Evolutionary conservation across 2,329 filamentous ascomycete species (phyloP), one percentile per base, ranked within the genome.

Genomic region (Phyllosticta citribraziliensis): DNA sequence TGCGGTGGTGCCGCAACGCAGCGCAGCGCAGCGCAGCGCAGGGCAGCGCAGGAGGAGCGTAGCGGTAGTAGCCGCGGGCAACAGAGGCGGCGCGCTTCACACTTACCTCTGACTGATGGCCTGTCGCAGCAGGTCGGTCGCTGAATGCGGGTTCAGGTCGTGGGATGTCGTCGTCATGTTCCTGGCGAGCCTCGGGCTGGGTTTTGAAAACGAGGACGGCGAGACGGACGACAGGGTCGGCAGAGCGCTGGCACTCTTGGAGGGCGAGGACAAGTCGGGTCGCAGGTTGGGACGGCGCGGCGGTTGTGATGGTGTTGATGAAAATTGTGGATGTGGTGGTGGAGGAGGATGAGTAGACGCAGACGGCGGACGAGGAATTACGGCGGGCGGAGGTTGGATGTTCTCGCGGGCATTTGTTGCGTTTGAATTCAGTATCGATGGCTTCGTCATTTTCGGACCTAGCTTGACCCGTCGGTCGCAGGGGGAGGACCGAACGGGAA

Each of bases 111-210:
- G 80, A 70, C 79, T 73, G 72, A 82, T 79, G 63, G 81, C 78
- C 73, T 84, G 83, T 68, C 82, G 78, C 68, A 84, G 73, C 72
- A 84, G 73, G 68, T 84, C 82, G 57, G 80, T 79, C 60, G 83
- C 81, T 63, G 76, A 77, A 67, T 78, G 75, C 67, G 77, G 73
- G 66, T 79, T 80, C 66, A 76, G 73, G 71, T 76, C 76, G 63
- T 66, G 65, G 63, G 70, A 64, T 51, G 69, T 67, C 66, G 70
- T 65, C 52, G 69, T 67, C 66, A 71, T 69, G 33, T 52, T 60
- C 40, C 40, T 47, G 40, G 40, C 40, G 8, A 47, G 40, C 40
- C 40, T 47, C n/a, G 40, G 40, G 12, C 35, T 40, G 40, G 40
- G 19, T 14, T 27, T 54, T 56, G 54, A 54, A 40, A 54, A 33